These are phyloP conservation scores for Chrysanthemum seticuspe DNA, from an alignment of 129 eudicot genomes.

Conservation along the genomic window DNA sequence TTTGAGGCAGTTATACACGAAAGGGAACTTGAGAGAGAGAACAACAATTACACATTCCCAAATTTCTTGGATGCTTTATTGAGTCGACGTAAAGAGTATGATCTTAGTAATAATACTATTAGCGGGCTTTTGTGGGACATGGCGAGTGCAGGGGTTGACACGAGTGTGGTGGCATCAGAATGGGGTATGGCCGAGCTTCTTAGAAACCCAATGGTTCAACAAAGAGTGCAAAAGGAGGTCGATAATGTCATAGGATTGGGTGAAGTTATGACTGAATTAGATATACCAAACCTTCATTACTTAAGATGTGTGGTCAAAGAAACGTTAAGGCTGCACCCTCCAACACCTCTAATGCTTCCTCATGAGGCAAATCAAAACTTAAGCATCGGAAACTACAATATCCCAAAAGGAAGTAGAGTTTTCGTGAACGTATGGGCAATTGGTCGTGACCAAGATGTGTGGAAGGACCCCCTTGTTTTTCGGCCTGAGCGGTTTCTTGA, in stretches of 20 bases:
- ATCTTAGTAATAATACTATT: conserved; percentile 10
- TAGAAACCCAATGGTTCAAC: conserved; percentile 20
- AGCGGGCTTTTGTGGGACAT: conserved; percentile 20
- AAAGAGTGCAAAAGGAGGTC: conserved; percentile 26
- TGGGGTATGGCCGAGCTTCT: conserved; percentile 40
- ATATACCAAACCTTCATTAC: conserved; percentile 29
- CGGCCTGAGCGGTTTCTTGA: conserved; percentile 30
- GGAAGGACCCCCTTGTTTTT: conserved; percentile 27
- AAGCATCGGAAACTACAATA: conserved; percentile 13
- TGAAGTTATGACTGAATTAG: conserved; percentile 15
- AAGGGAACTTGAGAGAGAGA: background rate
- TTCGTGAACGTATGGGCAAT: conserved; percentile 31
- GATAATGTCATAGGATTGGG: conserved; percentile 5
- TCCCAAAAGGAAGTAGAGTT: conserved; percentile 26
- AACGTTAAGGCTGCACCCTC: conserved; percentile 35
- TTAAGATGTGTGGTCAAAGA: conserved; percentile 31
- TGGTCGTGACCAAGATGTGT: conserved; percentile 25
- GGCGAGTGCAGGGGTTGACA: conserved; percentile 21
- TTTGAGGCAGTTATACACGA: background rate
- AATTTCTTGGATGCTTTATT: conserved; percentile 19
- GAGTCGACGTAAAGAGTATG: conserved; percentile 5
- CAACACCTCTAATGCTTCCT: conserved; percentile 30
- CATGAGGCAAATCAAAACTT: conserved; percentile 21
- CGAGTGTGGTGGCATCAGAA: conserved; percentile 19
- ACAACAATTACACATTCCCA: background rate